These are phyloP conservation scores for Pascua sp. DNA, from an alignment of 1,284 basidiomycete species.

Conservation along the genomic window DNA sequence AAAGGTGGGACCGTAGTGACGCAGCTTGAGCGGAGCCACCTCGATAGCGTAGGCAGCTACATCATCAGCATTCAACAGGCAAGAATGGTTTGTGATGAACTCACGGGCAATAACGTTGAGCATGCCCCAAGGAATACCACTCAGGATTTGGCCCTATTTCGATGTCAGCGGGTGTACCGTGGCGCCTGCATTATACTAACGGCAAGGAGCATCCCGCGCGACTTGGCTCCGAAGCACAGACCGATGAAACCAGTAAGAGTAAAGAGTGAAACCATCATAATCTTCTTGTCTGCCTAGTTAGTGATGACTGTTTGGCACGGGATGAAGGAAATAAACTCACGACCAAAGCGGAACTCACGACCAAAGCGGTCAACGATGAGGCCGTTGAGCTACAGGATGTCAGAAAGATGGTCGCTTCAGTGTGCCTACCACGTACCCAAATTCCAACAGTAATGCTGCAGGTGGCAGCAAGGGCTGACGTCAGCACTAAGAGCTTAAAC, in stretches of 20 bases:
- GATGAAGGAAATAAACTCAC: too few species aligned
- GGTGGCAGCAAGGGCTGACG: neutral
- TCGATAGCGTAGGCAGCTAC: conserved; percentile 46
- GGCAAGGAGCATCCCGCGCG: conserved; percentile 38
- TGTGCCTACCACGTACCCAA: too few species aligned
- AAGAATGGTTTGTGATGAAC: too few species aligned
- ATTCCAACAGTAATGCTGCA: conserved; percentile 3
- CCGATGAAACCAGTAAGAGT: conserved; percentile 38
- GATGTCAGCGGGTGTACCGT: too few species aligned
- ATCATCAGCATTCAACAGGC: neutral
- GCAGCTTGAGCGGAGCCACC: conserved; percentile 41
- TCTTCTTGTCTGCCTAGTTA: conserved; percentile 2
- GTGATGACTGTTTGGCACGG: too few species aligned
- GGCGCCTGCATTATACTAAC: too few species aligned
- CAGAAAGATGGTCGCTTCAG: too few species aligned
- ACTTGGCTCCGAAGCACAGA: conserved; percentile 46
- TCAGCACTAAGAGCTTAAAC: neutral
- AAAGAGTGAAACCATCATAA: conserved; percentile 22
- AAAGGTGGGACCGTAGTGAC: conserved; percentile 43
- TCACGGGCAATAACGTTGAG: conserved; percentile 7
- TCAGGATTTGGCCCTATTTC: conserved; percentile 40
- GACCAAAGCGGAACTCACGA: neutral
- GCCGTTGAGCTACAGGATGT: neutral
- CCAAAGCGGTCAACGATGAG: conserved; percentile 3
- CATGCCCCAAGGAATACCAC: conserved; percentile 24